Evolutionary conservation across 2,329 filamentous ascomycete species (phyloP).

Genomic region (Chaetomium olivaceum): DNA sequence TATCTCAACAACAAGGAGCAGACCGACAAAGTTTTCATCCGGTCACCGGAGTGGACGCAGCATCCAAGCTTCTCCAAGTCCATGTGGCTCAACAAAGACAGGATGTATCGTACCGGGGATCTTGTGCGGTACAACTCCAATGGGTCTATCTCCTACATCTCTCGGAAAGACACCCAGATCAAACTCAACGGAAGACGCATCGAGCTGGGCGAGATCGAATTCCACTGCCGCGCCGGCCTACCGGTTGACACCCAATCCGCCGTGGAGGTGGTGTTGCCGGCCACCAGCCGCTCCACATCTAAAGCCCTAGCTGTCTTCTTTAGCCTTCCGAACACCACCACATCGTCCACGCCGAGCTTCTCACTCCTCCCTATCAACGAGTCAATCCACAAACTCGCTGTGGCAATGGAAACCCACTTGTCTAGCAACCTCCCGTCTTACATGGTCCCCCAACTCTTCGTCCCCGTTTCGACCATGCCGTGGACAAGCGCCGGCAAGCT

Average conservation of each 20-base stretch:
- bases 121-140: constrained; percentile 56
- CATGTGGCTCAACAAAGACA: constrained; percentile 37
- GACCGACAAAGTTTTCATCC: constrained; percentile 59
- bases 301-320: constrained; percentile 31
- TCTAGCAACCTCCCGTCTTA: constrained; percentile 27
- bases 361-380: constrained; percentile 24
- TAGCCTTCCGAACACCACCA: constrained; percentile 11
- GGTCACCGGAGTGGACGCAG: constrained; percentile 52
- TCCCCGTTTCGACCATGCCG: constrained; percentile 31
- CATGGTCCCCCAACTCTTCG: constrained; percentile 34
- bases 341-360: constrained; percentile 15
- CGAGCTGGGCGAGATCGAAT: constrained; percentile 59
- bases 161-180: constrained; percentile 67
- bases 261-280: constrained; percentile 34
- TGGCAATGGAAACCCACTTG: constrained; percentile 21
- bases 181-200: constrained; percentile 68
- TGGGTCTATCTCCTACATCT: constrained; percentile 57
- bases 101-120: constrained; percentile 61
- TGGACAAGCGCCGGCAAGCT: constrained; percentile 33
- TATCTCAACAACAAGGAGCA: constrained; percentile 61
- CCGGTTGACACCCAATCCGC: constrained; percentile 47
- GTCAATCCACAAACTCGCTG: constrained; percentile 11
- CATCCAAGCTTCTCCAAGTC: constrained; percentile 27
- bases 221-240: constrained; percentile 49
- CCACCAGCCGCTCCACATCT: constrained; percentile 10